Evolutionary conservation across 2,329 filamentous ascomycete genomes (phyloP), one percentile per base, ranked within the genome.

Genomic region (Exophiala sp.): DNA sequence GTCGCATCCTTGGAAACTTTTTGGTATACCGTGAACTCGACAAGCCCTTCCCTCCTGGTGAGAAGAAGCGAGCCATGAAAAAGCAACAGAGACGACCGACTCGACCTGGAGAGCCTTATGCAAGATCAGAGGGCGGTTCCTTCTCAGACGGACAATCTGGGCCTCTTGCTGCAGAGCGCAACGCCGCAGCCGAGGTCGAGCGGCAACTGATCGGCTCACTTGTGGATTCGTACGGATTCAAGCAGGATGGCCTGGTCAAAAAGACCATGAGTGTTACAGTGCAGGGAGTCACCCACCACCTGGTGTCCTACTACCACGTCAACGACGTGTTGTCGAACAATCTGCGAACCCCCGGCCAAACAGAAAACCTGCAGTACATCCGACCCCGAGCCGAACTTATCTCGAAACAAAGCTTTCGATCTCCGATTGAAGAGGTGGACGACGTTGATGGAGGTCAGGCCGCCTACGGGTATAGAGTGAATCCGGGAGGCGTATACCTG

Each of bases 151-250:
- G 48, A 21, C 53, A 62, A n/a, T 55, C 65, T 2, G 62, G 59
- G 4, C 52, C 61, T n/a, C 68, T 64, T 51, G 61, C 62, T 7
- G 68, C 69, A 19, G 64, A 71, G 40, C 58, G 66, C 34, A 38
- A 29, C n/a, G 64, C 67, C 24, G 68, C 72, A 52, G 67, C 70
- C 3, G 72, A 75, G 50, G 62, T 71, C 21, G 69, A 83, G 61
- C 74, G 81, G 27, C 75, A 78, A 21, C 70, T 90, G 46, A 82
- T 93, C 38, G 90, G 89, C 4, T 94, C 88, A 1, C 74, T 95
- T 10, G 80, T 91, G n/a, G 89, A 95, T 68, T 89, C 85, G 0
- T 95, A 95, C 61, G 81, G 82, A 24, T 95, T 95, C 76, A 93
- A 93, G 63, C 74, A 81, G 11, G 79, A 81, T 1, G 89, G 90